These are phyloP conservation scores for Ramalina intermedia DNA, from an alignment of 495 filamentous ascomycete species.

Conservation along the genomic window DNA sequence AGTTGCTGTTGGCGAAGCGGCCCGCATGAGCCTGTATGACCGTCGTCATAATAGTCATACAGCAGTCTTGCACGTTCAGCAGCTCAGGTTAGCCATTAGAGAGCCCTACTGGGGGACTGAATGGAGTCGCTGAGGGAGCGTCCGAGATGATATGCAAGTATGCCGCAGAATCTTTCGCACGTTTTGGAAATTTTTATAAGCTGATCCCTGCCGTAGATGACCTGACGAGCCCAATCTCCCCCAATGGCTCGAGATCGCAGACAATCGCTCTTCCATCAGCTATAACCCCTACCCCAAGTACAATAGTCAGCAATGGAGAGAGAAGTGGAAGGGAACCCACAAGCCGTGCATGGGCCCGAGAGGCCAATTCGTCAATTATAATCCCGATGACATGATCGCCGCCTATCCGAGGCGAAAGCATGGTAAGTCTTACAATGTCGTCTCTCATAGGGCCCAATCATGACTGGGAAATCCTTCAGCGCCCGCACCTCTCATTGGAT, in stretches of 20 bases:
- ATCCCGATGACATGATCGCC: neutral
- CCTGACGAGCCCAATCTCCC: no score
- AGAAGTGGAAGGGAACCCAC: neutral
- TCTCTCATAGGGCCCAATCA: neutral
- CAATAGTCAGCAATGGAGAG: constrained; percentile 23
- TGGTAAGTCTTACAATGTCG: neutral
- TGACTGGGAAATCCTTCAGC: constrained; percentile 20
- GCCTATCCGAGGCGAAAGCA: constrained; percentile 7
- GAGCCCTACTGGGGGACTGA: no score
- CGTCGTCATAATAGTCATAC: no score
- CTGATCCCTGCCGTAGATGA: no score
- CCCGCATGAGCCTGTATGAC: no score
- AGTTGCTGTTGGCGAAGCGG: no score
- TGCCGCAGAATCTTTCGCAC: no score
- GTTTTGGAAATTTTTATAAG: no score
- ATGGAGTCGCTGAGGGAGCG: no score
- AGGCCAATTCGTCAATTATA: neutral
- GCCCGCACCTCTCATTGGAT: constrained; percentile 30
- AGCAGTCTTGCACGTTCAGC: no score
- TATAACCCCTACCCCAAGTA: constrained; percentile 39
- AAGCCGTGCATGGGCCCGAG: neutral
- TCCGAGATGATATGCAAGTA: no score
- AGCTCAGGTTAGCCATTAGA: no score
- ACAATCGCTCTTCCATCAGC: constrained; percentile 4
- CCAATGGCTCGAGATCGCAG: neutral